Evolutionary conservation across 2,329 filamentous ascomycete genomes (phyloP).

Genomic region (Graphilbum fragrans): DNA sequence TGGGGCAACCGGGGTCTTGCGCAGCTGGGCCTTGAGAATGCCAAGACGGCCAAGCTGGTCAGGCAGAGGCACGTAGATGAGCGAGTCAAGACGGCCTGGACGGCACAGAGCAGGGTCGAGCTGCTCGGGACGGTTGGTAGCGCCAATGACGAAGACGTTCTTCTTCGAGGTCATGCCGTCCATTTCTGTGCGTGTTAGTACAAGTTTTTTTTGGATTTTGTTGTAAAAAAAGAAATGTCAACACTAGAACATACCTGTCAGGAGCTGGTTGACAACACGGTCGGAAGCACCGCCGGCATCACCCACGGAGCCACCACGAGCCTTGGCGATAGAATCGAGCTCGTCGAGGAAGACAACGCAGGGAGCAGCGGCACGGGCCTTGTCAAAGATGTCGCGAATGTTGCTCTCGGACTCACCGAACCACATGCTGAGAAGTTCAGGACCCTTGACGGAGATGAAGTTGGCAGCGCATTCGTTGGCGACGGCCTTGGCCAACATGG

Average conservation of each 20-base stretch:
- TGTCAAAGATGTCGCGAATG: conserved; percentile 99
- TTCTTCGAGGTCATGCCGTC: conserved; percentile 99
- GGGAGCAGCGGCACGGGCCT: conserved; percentile 92
- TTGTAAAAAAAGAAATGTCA: background rate
- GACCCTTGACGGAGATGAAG: conserved; percentile 99
- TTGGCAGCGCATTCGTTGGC: conserved; percentile 99
- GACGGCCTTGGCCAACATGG: conserved; percentile 96
- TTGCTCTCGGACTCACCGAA: conserved; percentile 99
- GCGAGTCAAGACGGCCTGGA: conserved; percentile 94
- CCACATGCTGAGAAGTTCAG: conserved; percentile 98
- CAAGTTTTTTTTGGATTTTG: background rate
- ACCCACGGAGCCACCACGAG: conserved; percentile 89
- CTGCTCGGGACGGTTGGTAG: conserved; percentile 97
- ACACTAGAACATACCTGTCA: conserved; percentile 39
- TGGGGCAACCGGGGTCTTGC: conserved; percentile 84
- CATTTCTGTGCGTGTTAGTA: conserved; percentile 53
- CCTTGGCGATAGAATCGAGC: conserved; percentile 98
- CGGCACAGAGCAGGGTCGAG: conserved; percentile 96
- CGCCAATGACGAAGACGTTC: conserved; percentile 99
- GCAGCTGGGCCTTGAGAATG: conserved; percentile 90
- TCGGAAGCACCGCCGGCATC: conserved; percentile 97
- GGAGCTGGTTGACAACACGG: conserved; percentile 98
- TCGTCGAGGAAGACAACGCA: conserved; percentile 99
- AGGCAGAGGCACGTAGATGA: conserved; percentile 95
- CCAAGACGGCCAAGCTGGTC: conserved; percentile 80